These are phyloP conservation scores for Gillenia trifoliata DNA, from an alignment of 306 rosid genomes.

Conservation along the genomic window DNA sequence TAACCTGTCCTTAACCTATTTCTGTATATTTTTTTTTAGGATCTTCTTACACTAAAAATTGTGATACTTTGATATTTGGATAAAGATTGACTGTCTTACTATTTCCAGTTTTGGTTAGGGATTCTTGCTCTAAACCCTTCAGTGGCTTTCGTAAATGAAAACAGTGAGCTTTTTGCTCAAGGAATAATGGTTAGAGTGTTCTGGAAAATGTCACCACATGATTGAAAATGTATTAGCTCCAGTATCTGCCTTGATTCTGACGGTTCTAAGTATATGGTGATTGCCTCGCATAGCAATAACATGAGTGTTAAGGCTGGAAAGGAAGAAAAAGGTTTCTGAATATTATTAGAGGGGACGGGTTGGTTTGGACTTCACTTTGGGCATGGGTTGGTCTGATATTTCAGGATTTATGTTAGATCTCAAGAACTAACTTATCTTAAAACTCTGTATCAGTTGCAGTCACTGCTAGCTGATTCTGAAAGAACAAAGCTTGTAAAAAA, in stretches of 20 bases:
- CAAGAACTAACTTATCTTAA: conserved; percentile 4
- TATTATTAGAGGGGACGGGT: neutral
- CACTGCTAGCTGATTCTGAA: conserved; percentile 66
- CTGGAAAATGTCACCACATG: neutral
- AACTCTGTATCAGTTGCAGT: conserved; percentile 41
- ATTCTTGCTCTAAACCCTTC: neutral
- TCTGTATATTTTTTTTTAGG: neutral
- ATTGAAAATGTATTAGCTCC: neutral
- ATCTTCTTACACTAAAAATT: neutral
- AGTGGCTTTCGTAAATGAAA: neutral
- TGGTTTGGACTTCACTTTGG: neutral
- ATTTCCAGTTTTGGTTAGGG: neutral
- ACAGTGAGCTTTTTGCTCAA: neutral
- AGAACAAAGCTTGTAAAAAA: conserved; percentile 61
- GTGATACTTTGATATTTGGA: neutral
- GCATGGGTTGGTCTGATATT: neutral
- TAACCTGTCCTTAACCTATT: too few species aligned
- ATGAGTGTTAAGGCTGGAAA: neutral
- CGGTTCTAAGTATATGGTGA: neutral
- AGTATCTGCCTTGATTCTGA: neutral
- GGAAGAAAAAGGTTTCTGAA: neutral
- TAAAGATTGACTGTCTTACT: neutral
- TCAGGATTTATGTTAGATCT: neutral
- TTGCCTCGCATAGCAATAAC: neutral
- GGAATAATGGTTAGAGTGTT: neutral